Evolutionary conservation across 2,329 filamentous ascomycete species (phyloP), one percentile per base, ranked within the genome.

Genomic region (Leptographium wingfieldii): DNA sequence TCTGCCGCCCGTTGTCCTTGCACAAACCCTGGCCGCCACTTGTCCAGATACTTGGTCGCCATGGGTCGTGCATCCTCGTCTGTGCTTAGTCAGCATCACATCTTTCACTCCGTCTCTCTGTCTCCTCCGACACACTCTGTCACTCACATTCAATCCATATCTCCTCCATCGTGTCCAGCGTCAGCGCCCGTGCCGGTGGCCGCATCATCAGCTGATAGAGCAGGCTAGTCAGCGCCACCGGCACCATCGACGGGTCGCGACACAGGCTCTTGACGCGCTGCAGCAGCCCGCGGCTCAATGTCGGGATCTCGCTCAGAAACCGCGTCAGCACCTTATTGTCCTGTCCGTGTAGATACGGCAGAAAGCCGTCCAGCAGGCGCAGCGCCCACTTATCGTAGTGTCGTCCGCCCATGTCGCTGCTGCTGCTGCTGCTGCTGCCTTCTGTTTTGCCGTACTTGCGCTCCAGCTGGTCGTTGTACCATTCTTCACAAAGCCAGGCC

Each of bases 401-500:
- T 69, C 3, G 81, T 77, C 25, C 55, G 16, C 43, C 40, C 9
- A 79, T 33, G 29, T 19, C 19, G 51, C 16, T 11, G 46, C 43
- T 40, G 49, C n/a, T 27, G 43, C 25, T n/a, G 29, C 31, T 49
- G 38, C 38, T 22, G 33, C 40, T 29, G 38, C 4, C 46, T 16
- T 40, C 35, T 9, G 16, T 9, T 29, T 29, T 29, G 3, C 14
- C 68, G 59, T 71, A 76, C 60, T 64, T 70, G 55, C 68, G 74
- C 62, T 70, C 74, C 64, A 75, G 73, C 71, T 72, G 84, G 70
- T 97, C 92, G 67, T 92, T 95, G 72, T 96, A 97, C 92, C 94
- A 99, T 73, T 99, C 94, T 71, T 99, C 94, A 67, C 87, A 95
- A 19, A 99, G 79, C 94, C 94, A 99, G 9, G 87, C 86, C 57